Evolutionary conservation across 805 yeast genomes (phyloP).

Genomic region (Starmerella etchellsii): DNA sequence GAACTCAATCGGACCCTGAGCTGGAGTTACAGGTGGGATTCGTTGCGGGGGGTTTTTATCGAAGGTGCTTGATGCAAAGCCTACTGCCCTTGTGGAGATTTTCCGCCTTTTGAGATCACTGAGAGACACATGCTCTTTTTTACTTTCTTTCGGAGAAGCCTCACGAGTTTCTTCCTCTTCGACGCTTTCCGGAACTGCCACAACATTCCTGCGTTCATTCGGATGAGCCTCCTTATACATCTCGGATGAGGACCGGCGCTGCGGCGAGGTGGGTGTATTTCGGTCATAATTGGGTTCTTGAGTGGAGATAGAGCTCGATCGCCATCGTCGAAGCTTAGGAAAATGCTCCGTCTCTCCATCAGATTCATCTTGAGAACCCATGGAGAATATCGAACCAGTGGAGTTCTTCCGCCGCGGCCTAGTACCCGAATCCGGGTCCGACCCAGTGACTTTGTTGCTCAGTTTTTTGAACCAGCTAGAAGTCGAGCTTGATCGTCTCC

Average conservation of each 20-base stretch:
- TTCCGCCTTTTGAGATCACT: conserved; percentile 6
- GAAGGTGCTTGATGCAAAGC: conserved; percentile 64
- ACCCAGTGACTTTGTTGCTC: background rate
- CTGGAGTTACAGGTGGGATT: conserved; percentile 75
- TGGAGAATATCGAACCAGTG: background rate
- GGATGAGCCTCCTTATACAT: too few species aligned
- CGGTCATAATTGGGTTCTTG: too few species aligned
- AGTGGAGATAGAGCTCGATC: background rate
- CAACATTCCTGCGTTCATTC: too few species aligned
- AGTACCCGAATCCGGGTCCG: background rate
- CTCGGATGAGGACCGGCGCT: too few species aligned
- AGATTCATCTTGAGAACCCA: background rate
- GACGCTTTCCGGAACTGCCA: too few species aligned
- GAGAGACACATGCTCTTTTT: conserved; percentile 3
- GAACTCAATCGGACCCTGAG: conserved; percentile 55
- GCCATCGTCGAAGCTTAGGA: background rate
- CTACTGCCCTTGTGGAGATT: conserved; percentile 16
- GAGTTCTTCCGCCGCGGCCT: conserved; percentile 5
- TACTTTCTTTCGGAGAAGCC: too few species aligned
- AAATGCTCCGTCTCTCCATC: background rate
- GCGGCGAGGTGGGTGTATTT: too few species aligned
- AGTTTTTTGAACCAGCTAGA: conserved; percentile 8
- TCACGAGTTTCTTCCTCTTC: too few species aligned
- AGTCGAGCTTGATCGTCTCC: conserved; percentile 3
- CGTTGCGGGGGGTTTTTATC: conserved; percentile 84